A percentile compares a stretch with the other conserved stretches of the same genome.
These are phyloP conservation scores for Pseudocercospora fijiensis DNA, from an alignment of 2,329 filamentous ascomycete species.

Conservation along the genomic window DNA sequence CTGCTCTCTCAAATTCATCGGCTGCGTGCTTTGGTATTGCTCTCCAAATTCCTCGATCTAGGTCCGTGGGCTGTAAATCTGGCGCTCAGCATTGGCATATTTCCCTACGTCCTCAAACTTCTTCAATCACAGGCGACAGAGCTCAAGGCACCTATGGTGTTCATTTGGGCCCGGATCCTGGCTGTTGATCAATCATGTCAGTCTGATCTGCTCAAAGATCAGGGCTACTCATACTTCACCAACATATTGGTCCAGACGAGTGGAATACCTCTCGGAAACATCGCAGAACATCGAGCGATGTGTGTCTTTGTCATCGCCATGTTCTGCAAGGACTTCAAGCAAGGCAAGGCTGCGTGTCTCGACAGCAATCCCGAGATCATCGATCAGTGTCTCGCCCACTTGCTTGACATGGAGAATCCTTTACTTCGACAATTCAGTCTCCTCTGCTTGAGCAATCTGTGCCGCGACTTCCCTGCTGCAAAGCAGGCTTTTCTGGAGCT, in stretches of 20 bases:
- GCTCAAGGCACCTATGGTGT: slow-evolving; percentile 97
- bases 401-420: slow-evolving; percentile 82
- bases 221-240: slow-evolving; percentile 95
- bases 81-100: slow-evolving; percentile 95
- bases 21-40: slow-evolving; percentile 81
- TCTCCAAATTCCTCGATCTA: slow-evolving; percentile 90
- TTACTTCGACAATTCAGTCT: slow-evolving; percentile 93
- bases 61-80: slow-evolving; percentile 99
- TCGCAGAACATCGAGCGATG: slow-evolving; percentile 96
- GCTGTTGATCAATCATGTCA: slow-evolving; percentile 95
- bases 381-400: slow-evolving; percentile 78
- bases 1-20: slow-evolving; percentile 93
- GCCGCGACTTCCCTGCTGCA: slow-evolving; percentile 85
- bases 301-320: slow-evolving; percentile 96
- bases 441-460: slow-evolving; percentile 90
- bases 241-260: slow-evolving; percentile 76
- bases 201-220: slow-evolving; percentile 90
- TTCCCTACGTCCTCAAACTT: slow-evolving; percentile 96
- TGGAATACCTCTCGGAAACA: slow-evolving; percentile 78
- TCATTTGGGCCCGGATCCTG: slow-evolving; percentile 95
- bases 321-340: slow-evolving; percentile 92
- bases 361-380: slow-evolving; percentile 86
- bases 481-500: slow-evolving; percentile 95
- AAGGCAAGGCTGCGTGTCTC: slow-evolving; percentile 88
- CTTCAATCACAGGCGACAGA: slow-evolving; percentile 92